These are phyloP conservation scores for Candida saitoana DNA, from an alignment of 805 yeast species.

Conservation along the genomic window DNA sequence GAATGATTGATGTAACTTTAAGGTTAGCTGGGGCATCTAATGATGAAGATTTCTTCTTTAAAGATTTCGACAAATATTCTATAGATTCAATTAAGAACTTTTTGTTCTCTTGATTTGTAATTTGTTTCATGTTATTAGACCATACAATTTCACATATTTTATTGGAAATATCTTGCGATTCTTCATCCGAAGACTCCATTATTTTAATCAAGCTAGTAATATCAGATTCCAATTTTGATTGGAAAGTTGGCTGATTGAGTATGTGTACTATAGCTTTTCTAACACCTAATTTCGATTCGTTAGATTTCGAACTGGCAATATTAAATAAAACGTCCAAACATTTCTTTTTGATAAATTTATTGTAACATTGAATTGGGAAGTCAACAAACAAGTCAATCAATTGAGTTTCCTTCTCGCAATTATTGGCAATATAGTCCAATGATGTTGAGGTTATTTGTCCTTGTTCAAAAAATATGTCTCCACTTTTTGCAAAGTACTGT, in stretches of 20 bases:
- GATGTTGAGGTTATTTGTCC: conserved; percentile 28
- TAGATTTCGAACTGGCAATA: conserved; percentile 4
- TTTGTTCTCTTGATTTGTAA: conserved; percentile 22
- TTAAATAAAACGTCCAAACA: conserved; percentile 13
- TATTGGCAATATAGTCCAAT: conserved; percentile 16
- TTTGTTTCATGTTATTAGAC: conserved; percentile 37
- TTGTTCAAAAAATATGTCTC: conserved; percentile 49
- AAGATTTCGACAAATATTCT: conserved; percentile 11
- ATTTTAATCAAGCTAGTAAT: conserved; percentile 18
- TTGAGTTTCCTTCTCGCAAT: not conserved
- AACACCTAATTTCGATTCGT: conserved; percentile 6
- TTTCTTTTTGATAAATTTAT: conserved; percentile 17
- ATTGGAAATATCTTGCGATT: conserved; percentile 1
- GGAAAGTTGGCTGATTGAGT: conserved; percentile 50
- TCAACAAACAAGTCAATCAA: conserved; percentile 10
- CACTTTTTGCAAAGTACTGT: conserved; percentile 14
- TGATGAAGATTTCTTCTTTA: conserved; percentile 3
- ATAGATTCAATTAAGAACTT: conserved; percentile 17
- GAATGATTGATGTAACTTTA: conserved; percentile 10
- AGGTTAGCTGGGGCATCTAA: conserved; percentile 6
- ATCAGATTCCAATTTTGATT: conserved; percentile 48
- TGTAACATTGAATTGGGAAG: conserved; percentile 51
- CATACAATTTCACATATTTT: conserved; percentile 36
- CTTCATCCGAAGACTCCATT: conserved; percentile 9
- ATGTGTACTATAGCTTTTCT: conserved; percentile 34